phyloP scores from a whole-genome alignment of 176 grass and related monocot species.

The Tillandsia leiboldiana region DNA sequence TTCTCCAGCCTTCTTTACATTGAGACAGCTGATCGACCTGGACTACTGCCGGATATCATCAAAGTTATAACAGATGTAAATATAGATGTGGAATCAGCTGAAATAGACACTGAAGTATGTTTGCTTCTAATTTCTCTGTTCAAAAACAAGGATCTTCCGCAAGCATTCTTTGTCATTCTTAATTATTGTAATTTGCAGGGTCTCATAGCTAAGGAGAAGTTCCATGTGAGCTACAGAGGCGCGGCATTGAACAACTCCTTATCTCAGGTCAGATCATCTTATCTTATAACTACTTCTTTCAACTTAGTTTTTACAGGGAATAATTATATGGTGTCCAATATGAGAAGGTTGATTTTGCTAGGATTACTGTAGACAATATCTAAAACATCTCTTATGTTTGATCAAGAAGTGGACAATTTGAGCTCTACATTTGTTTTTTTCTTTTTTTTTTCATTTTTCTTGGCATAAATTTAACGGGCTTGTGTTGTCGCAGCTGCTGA shows the following conservation, averaged over 20 bases:
- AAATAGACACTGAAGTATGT: slow-evolving; percentile 90
- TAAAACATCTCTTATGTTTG: too few relatives aligned
- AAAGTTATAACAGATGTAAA: slow-evolving; percentile 75
- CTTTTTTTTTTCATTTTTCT: slow-evolving; percentile 12
- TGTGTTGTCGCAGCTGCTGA: slow-evolving; percentile 38
- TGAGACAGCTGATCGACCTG: slow-evolving; percentile 94
- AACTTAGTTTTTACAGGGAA: too few relatives aligned
- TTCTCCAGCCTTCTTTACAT: slow-evolving; percentile 69
- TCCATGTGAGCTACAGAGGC: slow-evolving; percentile 96
- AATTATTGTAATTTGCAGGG: slow-evolving; percentile 41
- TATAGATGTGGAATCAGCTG: slow-evolving; percentile 82
- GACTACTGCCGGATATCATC: slow-evolving; percentile 69
- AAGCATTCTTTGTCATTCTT: slow-evolving; percentile 6
- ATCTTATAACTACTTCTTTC: slow-evolving; percentile 7
- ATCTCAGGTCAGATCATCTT: slow-evolving; percentile 54
- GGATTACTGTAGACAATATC: too few relatives aligned
- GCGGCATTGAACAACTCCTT: slow-evolving; percentile 71
- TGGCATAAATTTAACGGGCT: not conserved
- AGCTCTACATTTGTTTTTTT: slow-evolving; percentile 4
- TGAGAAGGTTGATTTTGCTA: too few relatives aligned
- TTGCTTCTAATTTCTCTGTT: slow-evolving; percentile 1
- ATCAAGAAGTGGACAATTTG: not conserved
- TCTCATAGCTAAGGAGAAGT: slow-evolving; percentile 87
- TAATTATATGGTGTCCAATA: too few relatives aligned
- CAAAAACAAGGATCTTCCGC: not conserved